These are phyloP conservation scores for Goniomonas avonlea DNA, from an alignment of 78 protist species.

Conservation along the genomic window DNA sequence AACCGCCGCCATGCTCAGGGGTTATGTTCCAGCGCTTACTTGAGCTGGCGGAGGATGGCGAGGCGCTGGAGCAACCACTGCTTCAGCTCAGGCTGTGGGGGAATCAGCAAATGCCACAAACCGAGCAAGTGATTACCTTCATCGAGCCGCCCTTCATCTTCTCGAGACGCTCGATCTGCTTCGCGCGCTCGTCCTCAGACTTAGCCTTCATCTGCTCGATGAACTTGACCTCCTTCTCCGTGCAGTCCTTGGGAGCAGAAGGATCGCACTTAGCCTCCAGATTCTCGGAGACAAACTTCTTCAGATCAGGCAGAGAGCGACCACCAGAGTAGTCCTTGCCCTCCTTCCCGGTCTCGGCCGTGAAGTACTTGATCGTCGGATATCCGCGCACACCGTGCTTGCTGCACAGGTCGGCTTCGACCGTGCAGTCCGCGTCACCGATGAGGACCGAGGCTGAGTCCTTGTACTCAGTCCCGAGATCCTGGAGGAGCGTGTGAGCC, in stretches of 20 bases:
- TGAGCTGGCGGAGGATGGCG: constrained; percentile 13
- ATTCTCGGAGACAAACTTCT: neutral
- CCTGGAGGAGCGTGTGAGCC: no score
- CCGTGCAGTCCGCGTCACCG: no score
- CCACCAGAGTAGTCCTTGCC: constrained; percentile 6
- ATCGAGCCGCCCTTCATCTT: constrained; percentile 9
- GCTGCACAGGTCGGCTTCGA: no score
- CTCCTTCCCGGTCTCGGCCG: constrained; percentile 14
- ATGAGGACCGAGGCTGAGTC: no score
- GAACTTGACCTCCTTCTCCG: constrained; percentile 31
- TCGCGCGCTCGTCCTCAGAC: neutral
- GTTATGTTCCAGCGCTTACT: no score
- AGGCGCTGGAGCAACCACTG: constrained; percentile 7
- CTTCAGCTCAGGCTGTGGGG: constrained; percentile 27
- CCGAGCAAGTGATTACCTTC: no score
- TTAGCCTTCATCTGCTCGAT: constrained; percentile 20
- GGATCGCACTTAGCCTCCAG: constrained; percentile 24
- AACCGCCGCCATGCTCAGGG: no score
- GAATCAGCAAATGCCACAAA: no score
- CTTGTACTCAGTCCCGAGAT: no score
- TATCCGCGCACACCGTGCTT: constrained; percentile 29
- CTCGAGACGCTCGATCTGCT: constrained; percentile 11
- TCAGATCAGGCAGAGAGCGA: neutral
- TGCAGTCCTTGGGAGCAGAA: constrained; percentile 17
- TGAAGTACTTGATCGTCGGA: constrained; percentile 45